A percentile compares a stretch with the other conserved stretches of the same genome.
Evolutionary conservation across 805 yeast species (phyloP).

Genomic region (Starmerella sirachaensis): DNA sequence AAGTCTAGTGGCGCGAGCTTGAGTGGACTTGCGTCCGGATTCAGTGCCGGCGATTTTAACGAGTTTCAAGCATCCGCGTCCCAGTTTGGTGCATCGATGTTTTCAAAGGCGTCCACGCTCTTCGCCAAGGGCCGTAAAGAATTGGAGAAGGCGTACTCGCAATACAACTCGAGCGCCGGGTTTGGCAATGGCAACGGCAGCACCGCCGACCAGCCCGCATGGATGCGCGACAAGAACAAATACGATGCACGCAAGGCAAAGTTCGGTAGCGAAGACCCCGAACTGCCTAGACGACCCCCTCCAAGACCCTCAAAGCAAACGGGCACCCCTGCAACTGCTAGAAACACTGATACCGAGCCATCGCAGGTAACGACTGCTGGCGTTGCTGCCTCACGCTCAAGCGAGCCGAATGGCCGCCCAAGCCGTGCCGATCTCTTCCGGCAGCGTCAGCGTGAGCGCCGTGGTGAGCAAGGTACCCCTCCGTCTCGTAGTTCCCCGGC

Average conservation of each 20-base stretch:
- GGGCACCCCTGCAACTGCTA: too few relatives aligned
- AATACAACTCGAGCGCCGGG: slow-evolving; percentile 41
- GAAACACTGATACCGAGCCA: too few relatives aligned
- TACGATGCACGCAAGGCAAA: slow-evolving; percentile 11
- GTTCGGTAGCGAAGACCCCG: slow-evolving; percentile 1
- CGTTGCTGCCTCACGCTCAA: too few relatives aligned
- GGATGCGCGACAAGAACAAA: slow-evolving; percentile 52
- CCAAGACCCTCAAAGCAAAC: too few relatives aligned
- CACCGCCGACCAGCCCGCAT: slow-evolving; percentile 48
- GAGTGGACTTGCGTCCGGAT: slow-evolving; percentile 3
- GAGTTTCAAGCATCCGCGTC: slow-evolving; percentile 33
- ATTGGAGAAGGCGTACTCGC: slow-evolving; percentile 50
- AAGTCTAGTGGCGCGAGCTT: slow-evolving; percentile 7
- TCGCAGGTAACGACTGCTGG: too few relatives aligned
- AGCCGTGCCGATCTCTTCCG: slow-evolving; percentile 19
- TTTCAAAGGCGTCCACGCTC: slow-evolving; percentile 47
- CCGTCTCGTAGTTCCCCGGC: neutral
- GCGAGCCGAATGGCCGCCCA: slow-evolving; percentile 5
- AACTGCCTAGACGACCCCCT: neutral
- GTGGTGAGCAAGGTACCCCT: too few relatives aligned
- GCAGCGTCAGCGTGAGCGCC: slow-evolving; percentile 13
- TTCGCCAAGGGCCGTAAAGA: slow-evolving; percentile 49
- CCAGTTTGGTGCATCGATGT: slow-evolving; percentile 44
- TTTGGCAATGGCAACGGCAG: slow-evolving; percentile 23
- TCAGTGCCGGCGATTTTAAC: slow-evolving; percentile 8